These are phyloP conservation scores for Hypholoma sublateritium DNA, from an alignment of 768 basidiomycete genomes.

Conservation along the genomic window DNA sequence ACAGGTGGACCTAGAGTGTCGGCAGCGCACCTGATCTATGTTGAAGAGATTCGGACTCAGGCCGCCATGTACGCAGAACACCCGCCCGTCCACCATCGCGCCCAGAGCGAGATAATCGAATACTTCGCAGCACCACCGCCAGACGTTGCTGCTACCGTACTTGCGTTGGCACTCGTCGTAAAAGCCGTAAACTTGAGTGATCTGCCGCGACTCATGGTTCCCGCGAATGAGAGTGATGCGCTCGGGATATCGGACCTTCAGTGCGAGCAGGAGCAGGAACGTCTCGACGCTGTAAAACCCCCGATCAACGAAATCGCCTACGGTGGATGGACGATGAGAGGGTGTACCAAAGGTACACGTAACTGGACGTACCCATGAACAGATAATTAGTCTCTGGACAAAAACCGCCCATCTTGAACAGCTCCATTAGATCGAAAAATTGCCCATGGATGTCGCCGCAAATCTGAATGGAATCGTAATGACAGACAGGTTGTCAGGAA, in stretches of 20 bases:
- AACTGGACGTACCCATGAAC: constrained; percentile 77
- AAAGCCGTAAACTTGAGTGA: constrained; percentile 94
- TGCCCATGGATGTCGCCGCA: constrained; percentile 98
- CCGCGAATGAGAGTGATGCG: constrained; percentile 96
- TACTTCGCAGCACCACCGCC: constrained; percentile 98
- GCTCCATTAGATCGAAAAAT: constrained; percentile 94
- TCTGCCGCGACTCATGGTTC: constrained; percentile 97
- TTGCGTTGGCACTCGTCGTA: constrained; percentile 97
- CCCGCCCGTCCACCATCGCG: constrained; percentile 94
- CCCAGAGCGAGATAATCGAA: constrained; percentile 96
- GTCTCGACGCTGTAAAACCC: constrained; percentile 98
- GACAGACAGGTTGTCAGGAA: background rate
- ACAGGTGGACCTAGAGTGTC: background rate
- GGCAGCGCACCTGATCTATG: constrained; percentile 77
- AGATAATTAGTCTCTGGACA: constrained; percentile 95
- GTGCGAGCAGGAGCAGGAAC: constrained; percentile 88
- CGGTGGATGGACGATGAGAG: background rate
- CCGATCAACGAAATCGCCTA: constrained; percentile 97
- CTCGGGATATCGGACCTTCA: constrained; percentile 97
- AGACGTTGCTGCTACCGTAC: constrained; percentile 91
- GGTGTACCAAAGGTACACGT: background rate
- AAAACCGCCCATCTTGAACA: constrained; percentile 90
- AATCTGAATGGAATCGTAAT: constrained; percentile 44
- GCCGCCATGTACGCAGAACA: constrained; percentile 97
- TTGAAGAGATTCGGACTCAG: constrained; percentile 84